phyloP scores from a whole-genome alignment of 2,329 filamentous ascomycete genomes.

The Corynespora cassiicola region DNA sequence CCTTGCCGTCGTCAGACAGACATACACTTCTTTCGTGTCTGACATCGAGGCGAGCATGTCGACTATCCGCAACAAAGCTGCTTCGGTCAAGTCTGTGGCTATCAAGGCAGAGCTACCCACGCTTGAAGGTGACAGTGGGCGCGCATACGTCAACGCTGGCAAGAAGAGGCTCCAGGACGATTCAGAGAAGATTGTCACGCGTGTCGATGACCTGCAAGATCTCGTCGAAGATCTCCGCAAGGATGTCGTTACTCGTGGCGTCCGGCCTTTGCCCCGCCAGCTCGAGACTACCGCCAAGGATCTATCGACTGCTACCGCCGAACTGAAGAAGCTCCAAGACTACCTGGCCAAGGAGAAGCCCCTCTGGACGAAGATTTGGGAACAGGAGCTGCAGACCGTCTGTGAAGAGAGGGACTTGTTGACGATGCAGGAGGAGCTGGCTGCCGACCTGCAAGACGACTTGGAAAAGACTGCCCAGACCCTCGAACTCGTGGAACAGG shows the following conservation, averaged over 20 bases:
- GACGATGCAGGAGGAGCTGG: constrained; percentile 94
- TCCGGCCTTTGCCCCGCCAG: constrained; percentile 87
- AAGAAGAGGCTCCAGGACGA: constrained; percentile 88
- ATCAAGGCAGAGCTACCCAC: constrained; percentile 73
- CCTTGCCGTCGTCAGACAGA: constrained; percentile 89
- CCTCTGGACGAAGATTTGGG: constrained; percentile 99
- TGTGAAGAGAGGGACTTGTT: constrained; percentile 95
- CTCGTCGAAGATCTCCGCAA: constrained; percentile 95
- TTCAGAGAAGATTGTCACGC: constrained; percentile 86
- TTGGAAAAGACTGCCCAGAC: constrained; percentile 93
- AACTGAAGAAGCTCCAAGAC: constrained; percentile 93
- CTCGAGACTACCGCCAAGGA: constrained; percentile 90
- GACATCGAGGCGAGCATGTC: constrained; percentile 90
- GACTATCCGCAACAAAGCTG: constrained; percentile 79
- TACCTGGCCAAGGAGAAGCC: constrained; percentile 92
- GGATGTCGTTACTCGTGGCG: constrained; percentile 91
- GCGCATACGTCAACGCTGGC: constrained; percentile 82
- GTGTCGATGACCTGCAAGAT: constrained; percentile 97
- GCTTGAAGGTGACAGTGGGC: constrained; percentile 78
- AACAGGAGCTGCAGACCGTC: constrained; percentile 93
- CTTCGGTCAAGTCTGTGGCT: constrained; percentile 77
- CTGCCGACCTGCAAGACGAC: constrained; percentile 91
- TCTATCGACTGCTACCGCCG: constrained; percentile 78
- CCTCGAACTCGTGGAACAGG: constrained; percentile 93
- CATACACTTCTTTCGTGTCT: constrained; percentile 86